Evolutionary conservation across 2,329 filamentous ascomycete species (phyloP).

Genomic region (Seiridium cupressi): DNA sequence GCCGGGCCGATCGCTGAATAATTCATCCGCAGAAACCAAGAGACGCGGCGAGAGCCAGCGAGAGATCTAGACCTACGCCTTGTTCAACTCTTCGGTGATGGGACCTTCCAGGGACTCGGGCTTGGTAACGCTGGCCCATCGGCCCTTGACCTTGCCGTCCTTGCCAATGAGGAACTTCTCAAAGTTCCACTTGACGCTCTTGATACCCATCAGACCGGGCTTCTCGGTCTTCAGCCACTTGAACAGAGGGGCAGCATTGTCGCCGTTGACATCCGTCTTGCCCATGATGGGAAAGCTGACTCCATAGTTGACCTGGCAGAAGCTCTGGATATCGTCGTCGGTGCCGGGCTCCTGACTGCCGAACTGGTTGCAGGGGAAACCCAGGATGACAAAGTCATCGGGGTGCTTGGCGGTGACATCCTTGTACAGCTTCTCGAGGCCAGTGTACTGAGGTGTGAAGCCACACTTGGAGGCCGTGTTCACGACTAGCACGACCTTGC

Average conservation of each 20-base stretch:
- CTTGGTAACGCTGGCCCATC: constrained; percentile 88
- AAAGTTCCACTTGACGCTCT: constrained; percentile 98
- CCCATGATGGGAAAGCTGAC: constrained; percentile 87
- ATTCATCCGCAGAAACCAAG: not conserved
- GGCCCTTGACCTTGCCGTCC: constrained; percentile 79
- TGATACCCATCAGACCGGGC: constrained; percentile 82
- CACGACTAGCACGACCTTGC: constrained; percentile 93
- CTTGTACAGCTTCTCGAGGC: constrained; percentile 90
- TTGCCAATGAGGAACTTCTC: constrained; percentile 92
- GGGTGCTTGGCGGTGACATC: constrained; percentile 64
- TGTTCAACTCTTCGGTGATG: constrained; percentile 73
- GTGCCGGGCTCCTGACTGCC: constrained; percentile 82
- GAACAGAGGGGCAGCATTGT: constrained; percentile 74
- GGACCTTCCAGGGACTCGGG: constrained; percentile 75
- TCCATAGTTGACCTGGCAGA: constrained; percentile 93
- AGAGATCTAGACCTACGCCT: constrained; percentile 31
- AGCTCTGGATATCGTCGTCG: constrained; percentile 76
- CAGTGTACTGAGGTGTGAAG: constrained; percentile 93
- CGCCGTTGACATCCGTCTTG: constrained; percentile 94
- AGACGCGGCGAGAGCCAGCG: constrained; percentile 8
- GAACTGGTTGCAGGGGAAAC: constrained; percentile 99
- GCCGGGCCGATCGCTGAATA: not conserved
- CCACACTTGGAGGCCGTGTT: constrained; percentile 99
- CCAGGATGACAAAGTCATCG: constrained; percentile 81
- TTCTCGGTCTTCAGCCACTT: constrained; percentile 73